Base-by-base conservation (phyloP, 2,329 filamentous ascomycete genomes). In the Fusarium sp. region DNA sequence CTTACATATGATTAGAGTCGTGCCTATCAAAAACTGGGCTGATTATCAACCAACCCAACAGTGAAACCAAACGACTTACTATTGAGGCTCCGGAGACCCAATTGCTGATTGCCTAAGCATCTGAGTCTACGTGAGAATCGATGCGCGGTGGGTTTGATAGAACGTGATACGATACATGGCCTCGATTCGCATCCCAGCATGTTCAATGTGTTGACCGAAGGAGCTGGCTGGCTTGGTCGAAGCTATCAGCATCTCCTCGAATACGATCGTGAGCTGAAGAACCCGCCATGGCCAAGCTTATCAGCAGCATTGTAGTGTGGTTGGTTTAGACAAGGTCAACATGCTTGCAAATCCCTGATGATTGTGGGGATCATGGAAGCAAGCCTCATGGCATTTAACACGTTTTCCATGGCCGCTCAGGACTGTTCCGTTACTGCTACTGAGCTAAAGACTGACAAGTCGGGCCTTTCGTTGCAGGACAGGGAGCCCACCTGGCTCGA, bases 91-190 rank as follows among this genome's bases (percentile, higher is more conserved):
- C 22, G 20, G 9, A 33, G 30, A 50, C 16, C 38, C 54, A 47
- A 54, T 30, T 54, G 33, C 44, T 35, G n/a, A 36, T 54, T 58
- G 33, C 60, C 26, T 12, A 10, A 28, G 14, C 20, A 15, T 42
- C 41, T 22, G 33, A 36, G 50, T 22, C 24, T 53, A 22, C 9
- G 33, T 26, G 30, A 71, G 57, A 42, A 56, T 54, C 38, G 56
- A 53, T 28, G 33, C 55, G 26, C 33, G 35, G 26, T 54, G 39
- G 38, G 22, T 35, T 41, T 48, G 45, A 45, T 41, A 53, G 58
- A 71, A 63, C 47, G 56, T 60, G 66, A 73, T 54, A 68, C 68
- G 45, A 36, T 18, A 11, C 30, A 45, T 39, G 42, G n/a, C 42
- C 54, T 57, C 56, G 26, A 63, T 47, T 61, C 44, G 50, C 50